These are phyloP conservation scores for Globisporangium cystogenes DNA, from an alignment of 352 stramenopile genomes.

Conservation along the genomic window DNA sequence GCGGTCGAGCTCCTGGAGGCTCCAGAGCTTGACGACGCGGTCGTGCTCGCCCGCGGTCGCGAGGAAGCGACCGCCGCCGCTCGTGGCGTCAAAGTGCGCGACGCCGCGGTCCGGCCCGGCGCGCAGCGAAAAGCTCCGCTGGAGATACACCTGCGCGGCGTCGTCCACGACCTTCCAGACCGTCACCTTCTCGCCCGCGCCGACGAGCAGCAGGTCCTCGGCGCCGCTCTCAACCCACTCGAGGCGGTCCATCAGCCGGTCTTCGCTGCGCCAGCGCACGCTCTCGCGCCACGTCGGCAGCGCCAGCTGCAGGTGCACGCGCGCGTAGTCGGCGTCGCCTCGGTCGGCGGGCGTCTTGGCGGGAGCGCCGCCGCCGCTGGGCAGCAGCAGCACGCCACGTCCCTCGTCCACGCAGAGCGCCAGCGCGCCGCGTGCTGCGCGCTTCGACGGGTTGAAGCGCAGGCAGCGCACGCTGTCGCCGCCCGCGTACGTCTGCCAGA, in stretches of 20 bases:
- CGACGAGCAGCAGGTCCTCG: constrained; percentile 61
- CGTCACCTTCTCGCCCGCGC: constrained; percentile 60
- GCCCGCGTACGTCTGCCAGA: constrained; percentile 67
- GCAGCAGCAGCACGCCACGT: constrained; percentile 57
- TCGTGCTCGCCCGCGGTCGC: constrained; percentile 54
- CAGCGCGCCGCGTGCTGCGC: constrained; percentile 42
- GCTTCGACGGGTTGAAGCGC: constrained; percentile 48
- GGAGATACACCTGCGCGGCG: constrained; percentile 68
- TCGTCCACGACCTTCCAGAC: constrained; percentile 84
- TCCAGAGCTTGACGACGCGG: constrained; percentile 73
- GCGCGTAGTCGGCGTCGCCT: constrained; percentile 36
- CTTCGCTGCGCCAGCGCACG: constrained; percentile 64
- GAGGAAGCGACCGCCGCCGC: constrained; percentile 41
- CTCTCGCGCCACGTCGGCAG: constrained; percentile 63
- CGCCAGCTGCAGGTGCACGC: constrained; percentile 66
- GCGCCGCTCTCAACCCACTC: constrained; percentile 72
- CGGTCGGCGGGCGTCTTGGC: constrained; percentile 13
- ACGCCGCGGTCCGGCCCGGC: constrained; percentile 13
- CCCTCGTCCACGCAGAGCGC: constrained; percentile 60
- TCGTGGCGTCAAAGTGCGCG: constrained; percentile 59
- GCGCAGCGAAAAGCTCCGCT: constrained; percentile 52
- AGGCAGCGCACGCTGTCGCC: constrained; percentile 41
- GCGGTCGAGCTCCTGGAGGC: constrained; percentile 38
- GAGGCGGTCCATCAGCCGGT: constrained; percentile 51
- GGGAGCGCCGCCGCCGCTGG: constrained; percentile 5